These are phyloP conservation scores for Colletotrichum sansevieriae DNA, from an alignment of 2,329 filamentous ascomycete genomes.

Conservation along the genomic window DNA sequence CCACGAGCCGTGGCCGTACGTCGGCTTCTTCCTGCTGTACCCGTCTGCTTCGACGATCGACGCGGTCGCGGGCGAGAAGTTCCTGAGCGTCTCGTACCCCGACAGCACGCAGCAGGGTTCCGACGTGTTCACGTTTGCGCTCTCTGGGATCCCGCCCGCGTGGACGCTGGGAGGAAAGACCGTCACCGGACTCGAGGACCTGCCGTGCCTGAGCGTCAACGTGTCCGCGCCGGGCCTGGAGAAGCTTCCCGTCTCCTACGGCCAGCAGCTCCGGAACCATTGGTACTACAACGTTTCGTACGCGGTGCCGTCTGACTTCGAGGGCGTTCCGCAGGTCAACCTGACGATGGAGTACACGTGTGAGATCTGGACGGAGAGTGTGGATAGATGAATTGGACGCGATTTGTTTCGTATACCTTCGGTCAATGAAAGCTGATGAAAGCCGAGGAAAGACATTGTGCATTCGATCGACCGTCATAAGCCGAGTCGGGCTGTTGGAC, in stretches of 20 bases:
- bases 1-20: slow-evolving; percentile 55
- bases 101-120: slow-evolving; percentile 55
- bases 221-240: slow-evolving; percentile 54
- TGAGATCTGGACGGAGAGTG: background rate
- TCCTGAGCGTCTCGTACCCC: slow-evolving; percentile 53
- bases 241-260: slow-evolving; percentile 53
- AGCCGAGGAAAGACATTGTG: too few species aligned
- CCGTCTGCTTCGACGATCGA: slow-evolving; percentile 58
- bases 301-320: slow-evolving; percentile 55
- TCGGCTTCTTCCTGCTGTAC: slow-evolving; percentile 56
- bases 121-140: slow-evolving; percentile 54
- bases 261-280: slow-evolving; percentile 54
- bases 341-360: slow-evolving; percentile 51
- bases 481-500: too few species aligned
- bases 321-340: slow-evolving; percentile 53
- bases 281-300: slow-evolving; percentile 62
- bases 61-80: slow-evolving; percentile 52
- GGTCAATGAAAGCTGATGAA: too few species aligned
- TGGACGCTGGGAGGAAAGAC: slow-evolving; percentile 53
- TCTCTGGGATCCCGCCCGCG: slow-evolving; percentile 54
- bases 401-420: too few species aligned
- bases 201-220: slow-evolving; percentile 56
- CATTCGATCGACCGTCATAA: too few species aligned
- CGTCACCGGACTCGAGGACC: slow-evolving; percentile 49
- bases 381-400: background rate